phyloP scores from a whole-genome alignment of 345 rosid species.

The Syzygium aromaticum region DNA sequence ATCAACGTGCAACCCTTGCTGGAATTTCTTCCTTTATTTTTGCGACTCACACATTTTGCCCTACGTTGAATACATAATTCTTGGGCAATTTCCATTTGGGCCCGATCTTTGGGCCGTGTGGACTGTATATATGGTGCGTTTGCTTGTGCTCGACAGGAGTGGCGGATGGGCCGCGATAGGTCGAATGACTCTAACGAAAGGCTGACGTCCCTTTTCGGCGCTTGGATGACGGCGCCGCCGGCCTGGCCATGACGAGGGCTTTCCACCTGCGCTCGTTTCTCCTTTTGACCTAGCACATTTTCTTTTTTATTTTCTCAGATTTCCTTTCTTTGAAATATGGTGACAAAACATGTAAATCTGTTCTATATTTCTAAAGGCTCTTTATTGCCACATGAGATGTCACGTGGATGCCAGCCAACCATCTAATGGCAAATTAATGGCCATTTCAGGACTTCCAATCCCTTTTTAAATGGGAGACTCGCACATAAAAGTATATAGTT shows the following conservation, averaged over 20 bases:
- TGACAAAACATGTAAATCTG: neutral
- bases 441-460: neutral
- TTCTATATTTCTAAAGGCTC: neutral
- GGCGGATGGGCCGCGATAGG: neutral
- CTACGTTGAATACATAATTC: neutral
- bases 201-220: neutral
- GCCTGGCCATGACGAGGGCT: neutral
- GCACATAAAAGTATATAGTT: neutral
- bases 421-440: neutral
- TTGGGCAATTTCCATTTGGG: no score
- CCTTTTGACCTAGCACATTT: neutral
- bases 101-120: rapidly evolving
- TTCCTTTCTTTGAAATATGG: neutral
- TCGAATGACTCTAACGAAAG: neutral
- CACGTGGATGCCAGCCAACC: neutral
- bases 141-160: neutral
- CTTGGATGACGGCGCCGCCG: neutral
- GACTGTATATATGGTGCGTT: neutral
- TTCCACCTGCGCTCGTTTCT: neutral
- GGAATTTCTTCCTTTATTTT: rapidly evolving
- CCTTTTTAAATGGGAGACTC: neutral
- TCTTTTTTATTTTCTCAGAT: neutral
- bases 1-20: neutral
- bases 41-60: neutral
- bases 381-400: neutral